Evolutionary conservation across 176 grass and related monocot species (phyloP).

Genomic region (Bromus sterilis): DNA sequence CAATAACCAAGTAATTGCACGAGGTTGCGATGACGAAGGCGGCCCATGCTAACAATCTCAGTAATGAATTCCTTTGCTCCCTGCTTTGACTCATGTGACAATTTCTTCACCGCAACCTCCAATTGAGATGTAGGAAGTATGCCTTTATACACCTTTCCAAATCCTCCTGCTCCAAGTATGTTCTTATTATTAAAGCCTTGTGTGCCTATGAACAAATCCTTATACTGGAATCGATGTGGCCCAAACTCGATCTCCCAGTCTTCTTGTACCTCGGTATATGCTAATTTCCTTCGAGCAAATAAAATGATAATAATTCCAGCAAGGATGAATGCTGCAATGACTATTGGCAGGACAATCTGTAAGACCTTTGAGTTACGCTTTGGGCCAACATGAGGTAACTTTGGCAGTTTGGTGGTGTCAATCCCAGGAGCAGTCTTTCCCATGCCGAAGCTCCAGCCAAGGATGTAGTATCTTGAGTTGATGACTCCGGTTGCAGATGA

Average conservation of each 20-base stretch:
- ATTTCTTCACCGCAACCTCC: background rate
- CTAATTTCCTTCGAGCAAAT: background rate
- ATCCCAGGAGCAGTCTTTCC: background rate
- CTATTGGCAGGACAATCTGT: background rate
- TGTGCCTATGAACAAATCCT: background rate
- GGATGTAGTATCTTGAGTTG: background rate
- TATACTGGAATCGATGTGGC: background rate
- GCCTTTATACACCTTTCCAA: background rate
- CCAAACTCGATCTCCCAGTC: background rate
- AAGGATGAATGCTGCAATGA: background rate
- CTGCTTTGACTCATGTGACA: background rate
- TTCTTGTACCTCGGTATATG: background rate
- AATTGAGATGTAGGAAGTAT: background rate
- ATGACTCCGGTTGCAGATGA: background rate
- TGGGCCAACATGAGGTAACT: background rate
- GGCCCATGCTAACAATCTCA: background rate
- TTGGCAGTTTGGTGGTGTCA: background rate
- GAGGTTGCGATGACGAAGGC: background rate
- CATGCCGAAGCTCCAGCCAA: background rate
- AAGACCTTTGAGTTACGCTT: background rate
- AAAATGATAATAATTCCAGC: background rate
- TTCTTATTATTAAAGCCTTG: background rate
- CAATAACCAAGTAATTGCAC: background rate
- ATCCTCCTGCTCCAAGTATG: background rate
- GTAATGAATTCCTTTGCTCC: background rate